Conservation (phyloP, 164 flowering plant species). For the Aristolochia californica region DNA sequence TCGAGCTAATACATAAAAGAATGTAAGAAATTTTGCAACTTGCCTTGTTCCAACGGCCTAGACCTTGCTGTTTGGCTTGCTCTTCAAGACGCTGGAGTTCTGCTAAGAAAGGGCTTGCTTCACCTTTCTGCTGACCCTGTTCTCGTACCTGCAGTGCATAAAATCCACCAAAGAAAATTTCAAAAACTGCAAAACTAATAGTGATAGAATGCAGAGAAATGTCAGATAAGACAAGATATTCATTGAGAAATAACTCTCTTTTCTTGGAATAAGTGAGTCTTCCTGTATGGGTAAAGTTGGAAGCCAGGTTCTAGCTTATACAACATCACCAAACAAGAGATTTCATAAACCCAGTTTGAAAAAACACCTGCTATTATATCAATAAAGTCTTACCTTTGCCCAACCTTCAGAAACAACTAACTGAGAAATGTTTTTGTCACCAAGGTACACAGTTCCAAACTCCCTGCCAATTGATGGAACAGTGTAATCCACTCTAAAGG, state of each 20-base stretch:
- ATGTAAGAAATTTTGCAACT: slow-evolving; percentile 8
- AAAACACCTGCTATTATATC: not conserved
- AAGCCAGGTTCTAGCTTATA: too few relatives aligned
- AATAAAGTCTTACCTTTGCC: slow-evolving; percentile 78
- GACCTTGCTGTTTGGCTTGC: slow-evolving; percentile 76
- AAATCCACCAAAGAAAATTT: not conserved
- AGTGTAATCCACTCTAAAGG: slow-evolving; percentile 71
- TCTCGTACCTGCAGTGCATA: slow-evolving; percentile 62
- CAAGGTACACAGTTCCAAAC: slow-evolving; percentile 86
- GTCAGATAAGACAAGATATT: not conserved
- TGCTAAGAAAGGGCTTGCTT: slow-evolving; percentile 52
- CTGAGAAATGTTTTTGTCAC: slow-evolving; percentile 59
- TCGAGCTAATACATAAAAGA: not conserved
- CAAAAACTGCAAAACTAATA: too few relatives aligned
- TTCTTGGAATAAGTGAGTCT: too few relatives aligned
- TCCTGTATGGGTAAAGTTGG: too few relatives aligned
- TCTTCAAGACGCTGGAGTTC: slow-evolving; percentile 68
- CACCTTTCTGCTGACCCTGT: slow-evolving; percentile 67
- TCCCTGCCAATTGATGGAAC: slow-evolving; percentile 75
- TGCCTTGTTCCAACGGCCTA: slow-evolving; percentile 92
- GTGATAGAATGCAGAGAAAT: too few relatives aligned
- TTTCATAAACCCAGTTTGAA: not conserved
- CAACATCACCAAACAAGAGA: not conserved
- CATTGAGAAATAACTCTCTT: not conserved
- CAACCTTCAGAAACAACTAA: slow-evolving; percentile 83